These are phyloP conservation scores for Pseudogymnoascus sp. DNA, from an alignment of 2,329 filamentous ascomycete species.

Conservation along the genomic window DNA sequence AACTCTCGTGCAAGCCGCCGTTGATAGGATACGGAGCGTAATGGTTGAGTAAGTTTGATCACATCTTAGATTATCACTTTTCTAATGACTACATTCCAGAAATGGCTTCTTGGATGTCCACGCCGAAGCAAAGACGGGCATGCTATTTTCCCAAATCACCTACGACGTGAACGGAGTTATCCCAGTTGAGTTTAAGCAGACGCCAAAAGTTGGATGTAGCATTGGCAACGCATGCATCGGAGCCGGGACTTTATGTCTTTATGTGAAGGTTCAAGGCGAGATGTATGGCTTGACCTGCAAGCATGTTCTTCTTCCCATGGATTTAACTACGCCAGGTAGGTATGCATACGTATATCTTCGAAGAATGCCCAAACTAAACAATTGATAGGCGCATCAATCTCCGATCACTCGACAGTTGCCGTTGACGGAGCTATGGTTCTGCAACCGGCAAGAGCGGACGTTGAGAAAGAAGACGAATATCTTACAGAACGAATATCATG, in stretches of 20 bases:
- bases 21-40: not conserved
- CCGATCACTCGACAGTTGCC: not conserved
- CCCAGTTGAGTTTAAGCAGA: not conserved
- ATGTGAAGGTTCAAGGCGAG: not conserved
- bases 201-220: not conserved
- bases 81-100: not conserved
- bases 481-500: not conserved
- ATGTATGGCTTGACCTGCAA: not conserved
- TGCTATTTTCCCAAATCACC: not conserved
- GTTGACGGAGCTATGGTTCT: not conserved
- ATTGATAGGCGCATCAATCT: not conserved
- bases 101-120: constrained; percentile 2
- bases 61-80: not conserved
- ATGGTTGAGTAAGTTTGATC: not conserved
- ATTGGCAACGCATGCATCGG: not conserved
- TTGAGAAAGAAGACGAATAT: not conserved
- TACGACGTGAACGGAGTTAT: not conserved
- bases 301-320: not conserved
- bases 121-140: constrained; percentile 1
- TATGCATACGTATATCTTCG: not conserved
- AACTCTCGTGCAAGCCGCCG: not conserved
- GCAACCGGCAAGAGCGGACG: not conserved
- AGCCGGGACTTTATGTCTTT: not conserved
- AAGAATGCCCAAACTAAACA: not conserved
- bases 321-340: not conserved